A percentile compares a stretch with the other conserved stretches of the same genome.
These are phyloP conservation scores for Leccinum insolens DNA, from an alignment of 1,284 basidiomycete species.

Conservation along the genomic window DNA sequence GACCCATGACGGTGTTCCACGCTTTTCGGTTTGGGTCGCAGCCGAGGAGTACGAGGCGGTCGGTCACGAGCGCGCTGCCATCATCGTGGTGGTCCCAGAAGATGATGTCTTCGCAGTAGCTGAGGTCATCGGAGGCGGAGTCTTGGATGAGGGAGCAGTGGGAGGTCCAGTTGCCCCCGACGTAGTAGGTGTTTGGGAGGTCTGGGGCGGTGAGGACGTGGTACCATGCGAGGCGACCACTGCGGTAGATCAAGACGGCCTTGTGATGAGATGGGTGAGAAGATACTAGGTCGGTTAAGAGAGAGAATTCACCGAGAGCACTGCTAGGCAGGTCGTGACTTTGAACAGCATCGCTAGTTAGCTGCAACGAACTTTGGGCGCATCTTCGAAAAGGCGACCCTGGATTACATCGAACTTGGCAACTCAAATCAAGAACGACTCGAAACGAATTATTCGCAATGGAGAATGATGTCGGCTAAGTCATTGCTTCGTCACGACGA, in stretches of 20 bases:
- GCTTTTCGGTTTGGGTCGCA: constrained; percentile 56
- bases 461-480: background rate
- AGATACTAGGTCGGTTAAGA: background rate
- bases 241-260: constrained; percentile 41
- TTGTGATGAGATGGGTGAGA: background rate
- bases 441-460: no score
- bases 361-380: background rate
- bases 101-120: constrained; percentile 63
- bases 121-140: constrained; percentile 37
- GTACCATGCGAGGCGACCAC: constrained; percentile 41
- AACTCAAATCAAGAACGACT: no score
- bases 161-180: constrained; percentile 44
- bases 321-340: constrained; percentile 9
- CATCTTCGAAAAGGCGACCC: no score
- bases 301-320: constrained; percentile 20
- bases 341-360: constrained; percentile 18
- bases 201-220: constrained; percentile 42
- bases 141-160: constrained; percentile 48
- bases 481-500: background rate
- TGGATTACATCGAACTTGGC: background rate
- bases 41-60: constrained; percentile 50
- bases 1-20: constrained; percentile 76
- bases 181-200: constrained; percentile 52
- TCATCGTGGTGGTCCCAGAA: constrained; percentile 54
- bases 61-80: constrained; percentile 31